Base-by-base conservation (phyloP, 768 basidiomycete genomes). In the Pleurotus tuoliensis region DNA sequence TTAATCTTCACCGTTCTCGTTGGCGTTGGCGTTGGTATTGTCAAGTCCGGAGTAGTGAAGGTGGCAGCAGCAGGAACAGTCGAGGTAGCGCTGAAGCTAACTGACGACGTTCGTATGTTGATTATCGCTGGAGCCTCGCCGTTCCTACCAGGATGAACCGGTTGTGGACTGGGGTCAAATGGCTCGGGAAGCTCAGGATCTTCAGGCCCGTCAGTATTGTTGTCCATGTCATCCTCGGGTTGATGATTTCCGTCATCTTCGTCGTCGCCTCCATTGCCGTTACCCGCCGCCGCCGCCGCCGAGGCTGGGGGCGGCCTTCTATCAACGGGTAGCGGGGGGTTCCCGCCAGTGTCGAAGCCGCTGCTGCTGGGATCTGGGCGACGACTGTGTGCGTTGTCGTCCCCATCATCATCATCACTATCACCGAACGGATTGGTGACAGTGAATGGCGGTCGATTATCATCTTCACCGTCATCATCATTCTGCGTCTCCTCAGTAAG, bases 41-140 rank as follows among this genome's bases (percentile, higher is more conserved):
- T 40, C 6, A 39, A 22, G 7, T 53, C 39, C n/a, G 5, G 4
- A 11, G 51, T 53, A 3, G 51, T 41, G 39, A 53, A 43, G 13
- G 51, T 53, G 8, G 39, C 39, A 5, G 51, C 24, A 12, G 51
- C 13, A n/a, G 39, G 39, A n/a, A 52, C 51, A 13, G 39, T 52
- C 37, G 51, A 52, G 4, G 51, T 52, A 9, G 51, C 51, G n/a
- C 51, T 52, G 34, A 52, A 9, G n/a, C 27, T n/a, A 40, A 53
- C 22, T 37, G 41, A 40, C 18, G 51, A 40, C 12, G 37, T 53
- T 39, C 51, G 16, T 37, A 53, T 53, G 24, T 53, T 25, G 39
- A 15, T n/a, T 9, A 53, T 53, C 13, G 34, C 51, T 4, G 51
- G 51, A 13, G 12, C 24, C 7, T 8, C 30, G 30, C 30, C 30